Evolutionary conservation across 2,329 filamentous ascomycete genomes (phyloP).

Genomic region (Blastomyces parvus): DNA sequence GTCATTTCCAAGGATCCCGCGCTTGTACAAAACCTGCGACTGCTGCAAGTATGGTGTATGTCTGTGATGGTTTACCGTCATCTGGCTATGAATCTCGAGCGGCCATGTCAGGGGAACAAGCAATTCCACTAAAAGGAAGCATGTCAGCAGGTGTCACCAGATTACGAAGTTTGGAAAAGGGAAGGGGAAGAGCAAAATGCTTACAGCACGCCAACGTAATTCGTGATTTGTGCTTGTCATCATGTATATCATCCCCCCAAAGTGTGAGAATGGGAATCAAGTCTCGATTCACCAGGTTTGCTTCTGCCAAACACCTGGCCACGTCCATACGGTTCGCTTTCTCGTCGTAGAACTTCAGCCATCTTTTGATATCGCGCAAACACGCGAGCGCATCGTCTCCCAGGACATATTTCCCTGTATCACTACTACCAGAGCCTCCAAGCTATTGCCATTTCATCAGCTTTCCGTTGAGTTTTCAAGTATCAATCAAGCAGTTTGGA

Average conservation of each 20-base stretch:
- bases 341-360: constrained; percentile 90
- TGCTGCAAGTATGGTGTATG: constrained; percentile 85
- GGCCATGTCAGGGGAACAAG: constrained; percentile 93
- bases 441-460: constrained; percentile 47
- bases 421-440: constrained; percentile 69
- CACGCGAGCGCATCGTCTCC: constrained; percentile 90
- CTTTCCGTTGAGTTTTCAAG: not conserved
- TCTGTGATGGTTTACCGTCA: constrained; percentile 86
- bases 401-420: constrained; percentile 74
- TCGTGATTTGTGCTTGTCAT: constrained; percentile 66
- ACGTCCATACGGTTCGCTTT: constrained; percentile 92
- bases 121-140: constrained; percentile 55
- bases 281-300: constrained; percentile 84
- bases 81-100: constrained; percentile 67
- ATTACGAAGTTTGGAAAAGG: not conserved
- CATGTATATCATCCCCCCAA: constrained; percentile 64
- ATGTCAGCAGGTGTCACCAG: constrained; percentile 3
- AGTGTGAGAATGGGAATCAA: constrained; percentile 77
- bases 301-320: constrained; percentile 80
- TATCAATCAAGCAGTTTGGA: not conserved
- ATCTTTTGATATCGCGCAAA: constrained; percentile 85
- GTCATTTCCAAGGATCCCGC: constrained; percentile 75
- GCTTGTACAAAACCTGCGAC: constrained; percentile 82
- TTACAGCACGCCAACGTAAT: constrained; percentile 67
- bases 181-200: constrained; percentile 16